phyloP scores from a whole-genome alignment of 768 basidiomycete species.

The Lenzites betulinus region DNA sequence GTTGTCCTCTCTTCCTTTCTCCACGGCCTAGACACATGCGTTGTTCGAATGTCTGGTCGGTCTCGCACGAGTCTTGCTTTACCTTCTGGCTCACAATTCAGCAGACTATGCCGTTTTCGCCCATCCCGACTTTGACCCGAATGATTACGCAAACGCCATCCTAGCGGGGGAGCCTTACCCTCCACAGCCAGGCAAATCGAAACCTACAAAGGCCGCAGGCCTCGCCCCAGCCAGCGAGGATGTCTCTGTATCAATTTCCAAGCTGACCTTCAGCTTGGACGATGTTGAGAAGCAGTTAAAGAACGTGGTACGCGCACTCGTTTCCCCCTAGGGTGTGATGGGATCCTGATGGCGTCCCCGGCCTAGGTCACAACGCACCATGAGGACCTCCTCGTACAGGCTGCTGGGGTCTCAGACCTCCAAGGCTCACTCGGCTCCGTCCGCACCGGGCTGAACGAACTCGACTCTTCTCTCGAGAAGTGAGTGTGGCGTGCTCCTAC shows the following conservation, averaged over 20 bases:
- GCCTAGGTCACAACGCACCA: slow-evolving; percentile 80
- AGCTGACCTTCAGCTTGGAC: slow-evolving; percentile 84
- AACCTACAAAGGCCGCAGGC: slow-evolving; percentile 37
- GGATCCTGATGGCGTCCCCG: background rate
- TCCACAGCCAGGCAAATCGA: slow-evolving; percentile 39
- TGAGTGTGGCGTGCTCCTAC: slow-evolving; percentile 34
- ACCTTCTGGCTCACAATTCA: slow-evolving; percentile 5
- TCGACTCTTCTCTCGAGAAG: slow-evolving; percentile 80
- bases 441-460: slow-evolving; percentile 67
- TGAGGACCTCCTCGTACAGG: slow-evolving; percentile 77
- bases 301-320: slow-evolving; percentile 57
- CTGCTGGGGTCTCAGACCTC: slow-evolving; percentile 72
- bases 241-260: slow-evolving; percentile 85
- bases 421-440: slow-evolving; percentile 70
- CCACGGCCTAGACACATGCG: slow-evolving; percentile 1
- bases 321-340: background rate
- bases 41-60: slow-evolving; percentile 26
- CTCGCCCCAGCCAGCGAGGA: slow-evolving; percentile 77
- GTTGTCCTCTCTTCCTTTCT: slow-evolving; percentile 8
- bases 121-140: slow-evolving; percentile 74
- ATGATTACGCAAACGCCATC: slow-evolving; percentile 89
- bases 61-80: background rate
- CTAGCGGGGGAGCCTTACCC: slow-evolving; percentile 82
- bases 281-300: slow-evolving; percentile 92
- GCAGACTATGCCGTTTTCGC: slow-evolving; percentile 64